These are phyloP conservation scores for Metarhizium rileyi DNA, from an alignment of 2,329 filamentous ascomycete species.

Conservation along the genomic window DNA sequence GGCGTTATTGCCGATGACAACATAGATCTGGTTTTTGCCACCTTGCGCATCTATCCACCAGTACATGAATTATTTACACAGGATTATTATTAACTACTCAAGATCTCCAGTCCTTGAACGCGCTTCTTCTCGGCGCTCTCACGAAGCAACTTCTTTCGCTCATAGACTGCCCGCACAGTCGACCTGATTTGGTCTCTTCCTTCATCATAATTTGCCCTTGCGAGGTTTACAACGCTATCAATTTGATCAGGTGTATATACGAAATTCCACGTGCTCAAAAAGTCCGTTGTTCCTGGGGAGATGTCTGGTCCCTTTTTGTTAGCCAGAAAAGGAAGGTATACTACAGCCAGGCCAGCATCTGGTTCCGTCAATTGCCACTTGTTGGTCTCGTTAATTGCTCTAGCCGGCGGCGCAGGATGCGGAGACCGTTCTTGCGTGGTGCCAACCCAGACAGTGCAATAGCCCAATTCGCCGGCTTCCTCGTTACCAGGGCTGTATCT, in stretches of 20 bases:
- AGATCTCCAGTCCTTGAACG: slow-evolving; percentile 22
- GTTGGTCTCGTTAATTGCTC: slow-evolving; percentile 50
- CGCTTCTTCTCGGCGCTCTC: slow-evolving; percentile 39
- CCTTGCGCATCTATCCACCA: background rate
- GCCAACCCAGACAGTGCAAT: slow-evolving; percentile 94
- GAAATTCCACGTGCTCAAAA: slow-evolving; percentile 96
- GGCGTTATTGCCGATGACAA: background rate
- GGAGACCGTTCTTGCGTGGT: slow-evolving; percentile 62
- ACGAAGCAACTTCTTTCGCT: slow-evolving; percentile 69
- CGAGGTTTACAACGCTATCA: slow-evolving; percentile 72
- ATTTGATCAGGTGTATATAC: slow-evolving; percentile 88
- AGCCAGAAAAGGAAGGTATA: slow-evolving; percentile 82
- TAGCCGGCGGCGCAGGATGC: slow-evolving; percentile 40
- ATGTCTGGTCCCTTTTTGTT: slow-evolving; percentile 73
- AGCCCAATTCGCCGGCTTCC: slow-evolving; percentile 57
- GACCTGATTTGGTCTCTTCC: slow-evolving; percentile 68
- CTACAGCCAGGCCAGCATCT: slow-evolving; percentile 74
- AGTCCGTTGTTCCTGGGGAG: slow-evolving; percentile 75
- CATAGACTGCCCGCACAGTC: slow-evolving; percentile 81
- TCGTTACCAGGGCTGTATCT: slow-evolving; percentile 33
- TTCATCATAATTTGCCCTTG: slow-evolving; percentile 77
- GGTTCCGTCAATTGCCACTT: slow-evolving; percentile 60
- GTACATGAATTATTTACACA: background rate
- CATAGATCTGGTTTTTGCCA: background rate
- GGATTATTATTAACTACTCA: slow-evolving; percentile 9